A percentile compares a stretch with the other conserved stretches of the same genome.
Conservation (phyloP, 1,284 basidiomycete genomes). For the Ceratobasidium sp. region DNA sequence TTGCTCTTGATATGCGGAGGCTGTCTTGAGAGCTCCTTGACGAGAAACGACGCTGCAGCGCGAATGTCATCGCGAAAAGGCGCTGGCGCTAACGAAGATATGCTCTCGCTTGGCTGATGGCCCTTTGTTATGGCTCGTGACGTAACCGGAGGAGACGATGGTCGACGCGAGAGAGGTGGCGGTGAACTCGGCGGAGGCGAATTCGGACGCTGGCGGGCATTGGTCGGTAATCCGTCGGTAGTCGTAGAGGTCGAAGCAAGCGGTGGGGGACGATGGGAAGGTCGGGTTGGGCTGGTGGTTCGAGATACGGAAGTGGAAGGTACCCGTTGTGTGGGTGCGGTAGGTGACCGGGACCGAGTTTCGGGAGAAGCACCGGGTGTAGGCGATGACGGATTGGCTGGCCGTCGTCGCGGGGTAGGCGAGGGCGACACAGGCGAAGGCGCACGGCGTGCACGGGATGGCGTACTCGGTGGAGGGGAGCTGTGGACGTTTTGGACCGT, state of each 20-base stretch:
- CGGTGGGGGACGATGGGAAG: constrained; percentile 54
- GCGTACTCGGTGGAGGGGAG: constrained; percentile 21
- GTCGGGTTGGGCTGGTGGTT: constrained; percentile 51
- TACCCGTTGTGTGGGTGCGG: constrained; percentile 25
- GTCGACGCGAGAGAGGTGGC: constrained; percentile 53
- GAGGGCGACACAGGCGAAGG: constrained; percentile 20
- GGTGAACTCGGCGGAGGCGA: constrained; percentile 48
- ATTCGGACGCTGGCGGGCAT: constrained; percentile 6
- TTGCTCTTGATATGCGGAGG: constrained; percentile 54
- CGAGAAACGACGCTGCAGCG: constrained; percentile 64
- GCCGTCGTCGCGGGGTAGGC: constrained; percentile 24
- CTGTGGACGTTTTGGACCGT: constrained; percentile 32
- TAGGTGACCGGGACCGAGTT: constrained; percentile 54
- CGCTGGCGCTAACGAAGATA: constrained; percentile 5
- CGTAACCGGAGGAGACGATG: constrained; percentile 46
- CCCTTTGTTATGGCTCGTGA: constrained; percentile 41
- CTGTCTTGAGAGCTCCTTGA: constrained; percentile 67
- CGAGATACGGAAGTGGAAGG: constrained; percentile 48
- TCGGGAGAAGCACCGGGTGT: constrained; percentile 61
- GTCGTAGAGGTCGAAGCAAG: constrained; percentile 53
- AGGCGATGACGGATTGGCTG: constrained; percentile 34
- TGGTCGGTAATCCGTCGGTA: background rate
- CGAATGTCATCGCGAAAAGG: constrained; percentile 64
- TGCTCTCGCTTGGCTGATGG: constrained; percentile 46
- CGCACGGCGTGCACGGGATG: constrained; percentile 3